Base-by-base conservation (phyloP, 1,284 basidiomycete species). In the Fomitopsis schrenkii region DNA sequence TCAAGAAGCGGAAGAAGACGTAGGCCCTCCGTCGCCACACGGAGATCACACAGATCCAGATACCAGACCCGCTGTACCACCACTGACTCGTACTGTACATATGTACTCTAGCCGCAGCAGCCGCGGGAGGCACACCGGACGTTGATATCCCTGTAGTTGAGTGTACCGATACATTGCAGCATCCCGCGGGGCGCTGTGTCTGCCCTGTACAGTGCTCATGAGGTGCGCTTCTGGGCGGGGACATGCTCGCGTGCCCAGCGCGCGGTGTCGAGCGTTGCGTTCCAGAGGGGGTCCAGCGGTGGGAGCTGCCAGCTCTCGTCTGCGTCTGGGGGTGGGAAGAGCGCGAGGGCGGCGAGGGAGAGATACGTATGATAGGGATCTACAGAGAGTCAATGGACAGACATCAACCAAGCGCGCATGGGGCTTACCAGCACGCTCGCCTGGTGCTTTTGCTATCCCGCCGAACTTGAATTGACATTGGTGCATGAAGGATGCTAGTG, bases 321-420 rank as follows among this genome's bases (percentile, higher is more conserved):
- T 36, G 72, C 70, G 42, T 68, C 63, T 9, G 68, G 67, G 0
- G 83, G 81, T 10, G 83, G 81, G 64, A 86, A 85, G 66, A 95
- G 79, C 1, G 91, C 81, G 38, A 96, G 70, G 0, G 91, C 88
- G 0, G 95, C 94, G 26, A 97, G 76, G 2, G 93, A 88, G 33
- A 97, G 80, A 72, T 97, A 97, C 0, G 94, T 95, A 69, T 97
- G 95, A 73, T 88, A 96, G 8, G 92, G 95, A 79, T 97, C 93
- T 87, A 55, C 57, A 40, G 60, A 26, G 26, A 38, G n/a, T 15
- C 17, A 1, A 55, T 10, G 19, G 46, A 15, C 5, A 3, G 41
- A 22, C 22, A 22, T 3, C n/a, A 2, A 14, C 30, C 26, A 15
- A 30, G 48, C 9, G 19, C 5, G 33, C 1, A 6, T 35, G 8